Base-by-base conservation (phyloP, 2,329 filamentous ascomycete genomes). In the Aphanocladium album region DNA sequence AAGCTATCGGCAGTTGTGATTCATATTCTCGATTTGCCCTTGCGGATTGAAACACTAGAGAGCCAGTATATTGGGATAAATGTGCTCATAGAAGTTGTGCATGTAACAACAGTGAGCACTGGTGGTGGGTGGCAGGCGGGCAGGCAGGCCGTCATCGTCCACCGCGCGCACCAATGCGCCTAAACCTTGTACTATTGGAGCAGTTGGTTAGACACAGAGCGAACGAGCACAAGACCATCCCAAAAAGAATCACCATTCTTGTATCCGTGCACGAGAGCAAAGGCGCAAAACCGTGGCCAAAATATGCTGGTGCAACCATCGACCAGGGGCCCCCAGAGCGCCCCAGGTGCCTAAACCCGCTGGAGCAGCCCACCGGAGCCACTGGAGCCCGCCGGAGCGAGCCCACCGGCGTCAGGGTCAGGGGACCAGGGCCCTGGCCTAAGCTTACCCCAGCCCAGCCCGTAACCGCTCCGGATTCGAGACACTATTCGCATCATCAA, bases 401-500 rank as follows among this genome's bases (percentile, higher is more conserved):
- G 17, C 52, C 54, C 54, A 57, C 54, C 21, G 11, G 55, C 33
- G 23, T 45, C 46, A 52, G 57, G 37, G 47, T 59, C 58, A 59
- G 59, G 62, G 57, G 57, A 45, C 47, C 41, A 12, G 23, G 63
- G 64, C 64, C 54, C 46, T 58, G 46, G 47, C 56, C 56, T 50
- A 9, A 23, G 46, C 35, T 51, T 43, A 47, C 41, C 54, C 43
- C 33, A n/a, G 54, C 45, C 43, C 64, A 64, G 61, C 61, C 64
- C 64, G 62, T 64, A 66, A 11, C 33, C 43, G 16, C 43, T 71
- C 67, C 68, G 64, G 64, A 67, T 68, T 58, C 67, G 71, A 73
- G 71, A 73, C 71, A 71, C 66, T 60, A 68, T 66, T 66, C 68
- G 66, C 67, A 68, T 67, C 69, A 69, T 64, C 55, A 67, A 41